Evolutionary conservation across 192 early-diverging fungal genomes (phyloP), one percentile per base, ranked within the genome.

Genomic region (Umbelopsis ramanniana): DNA sequence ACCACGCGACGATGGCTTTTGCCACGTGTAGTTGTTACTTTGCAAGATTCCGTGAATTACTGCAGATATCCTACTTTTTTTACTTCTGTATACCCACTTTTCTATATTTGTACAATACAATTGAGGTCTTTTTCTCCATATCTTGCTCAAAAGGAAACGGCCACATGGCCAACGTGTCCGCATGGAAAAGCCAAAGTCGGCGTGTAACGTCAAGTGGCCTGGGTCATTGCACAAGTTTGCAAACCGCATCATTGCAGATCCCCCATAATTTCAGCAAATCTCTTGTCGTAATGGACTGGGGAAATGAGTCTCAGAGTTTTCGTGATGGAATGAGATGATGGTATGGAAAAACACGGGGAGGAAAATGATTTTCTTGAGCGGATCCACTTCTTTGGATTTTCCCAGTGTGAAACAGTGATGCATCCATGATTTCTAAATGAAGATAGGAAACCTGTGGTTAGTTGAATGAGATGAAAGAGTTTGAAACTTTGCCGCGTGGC

Each of bases 41-140:
- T 63, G 57, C 33, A 63, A 17, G 24, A 37, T 63, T 63, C 57
- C 57, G 57, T 37, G 29, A 63, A 37, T 63, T 63, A 63, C 57
- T 63, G 57, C 57, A 63, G 29, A 38, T 37, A 63, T 63, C 33
- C 57, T 63, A 35, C 15, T 37, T 63, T 63, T 63, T 33, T 63
- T 43, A 4, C 40, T 43, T 43, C 40, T 43, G 29, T 63, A 35
- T 63, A 63, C 33, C 26, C 57, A 26, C 33, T 37, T 43, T 63
- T 14, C 57, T 63, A 63, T 63, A 29, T 63, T 38, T 63, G 57
- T 63, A 63, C 19, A 63, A 63, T 63, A 63, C 57, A 63, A 37
- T 63, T 50, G 48, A 8, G 48, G 48, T 50, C 17, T 46, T 50
- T n/a, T 50, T 50, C 48, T 50, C 48, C 48, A 50, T 50, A 50